phyloP scores from a whole-genome alignment of 2,329 filamentous ascomycete species.

The Claviceps cyperi region DNA sequence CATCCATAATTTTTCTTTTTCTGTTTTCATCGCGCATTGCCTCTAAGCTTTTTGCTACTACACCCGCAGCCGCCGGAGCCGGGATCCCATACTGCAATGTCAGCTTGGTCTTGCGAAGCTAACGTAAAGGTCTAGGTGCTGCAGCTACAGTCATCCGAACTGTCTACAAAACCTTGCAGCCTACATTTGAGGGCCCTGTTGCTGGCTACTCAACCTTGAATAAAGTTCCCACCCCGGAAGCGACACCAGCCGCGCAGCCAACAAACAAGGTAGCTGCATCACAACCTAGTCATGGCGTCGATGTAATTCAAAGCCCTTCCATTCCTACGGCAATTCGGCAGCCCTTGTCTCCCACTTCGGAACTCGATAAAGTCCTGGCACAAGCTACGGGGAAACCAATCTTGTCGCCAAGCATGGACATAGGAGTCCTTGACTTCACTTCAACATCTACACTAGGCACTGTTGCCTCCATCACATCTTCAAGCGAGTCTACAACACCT shows the following conservation, averaged over 20 bases:
- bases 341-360: slow-evolving; percentile 11
- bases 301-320: slow-evolving; percentile 7
- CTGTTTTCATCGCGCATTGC: background rate
- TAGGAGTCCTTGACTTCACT: slow-evolving; percentile 6
- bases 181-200: slow-evolving; percentile 27
- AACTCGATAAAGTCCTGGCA: slow-evolving; percentile 15
- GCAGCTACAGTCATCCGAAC: slow-evolving; percentile 19
- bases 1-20: background rate
- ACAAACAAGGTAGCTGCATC: slow-evolving; percentile 1
- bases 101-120: background rate
- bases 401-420: slow-evolving; percentile 3
- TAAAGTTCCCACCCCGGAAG: slow-evolving; percentile 5
- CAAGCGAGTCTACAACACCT: slow-evolving; percentile 4
- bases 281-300: slow-evolving; percentile 4
- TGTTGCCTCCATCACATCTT: slow-evolving; percentile 10
- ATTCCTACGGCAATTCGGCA: slow-evolving; percentile 14
- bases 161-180: slow-evolving; percentile 26
- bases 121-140: slow-evolving; percentile 1
- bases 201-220: slow-evolving; percentile 26
- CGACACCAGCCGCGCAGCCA: background rate
- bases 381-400: slow-evolving; percentile 15
- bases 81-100: no score
- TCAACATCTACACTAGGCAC: slow-evolving; percentile 9
- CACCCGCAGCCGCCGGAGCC: no score
- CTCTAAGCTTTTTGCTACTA: background rate